Evolutionary conservation across 163 green algal genomes (phyloP), one percentile per base, ranked within the genome.

Genomic region (Volvox carteri): DNA sequence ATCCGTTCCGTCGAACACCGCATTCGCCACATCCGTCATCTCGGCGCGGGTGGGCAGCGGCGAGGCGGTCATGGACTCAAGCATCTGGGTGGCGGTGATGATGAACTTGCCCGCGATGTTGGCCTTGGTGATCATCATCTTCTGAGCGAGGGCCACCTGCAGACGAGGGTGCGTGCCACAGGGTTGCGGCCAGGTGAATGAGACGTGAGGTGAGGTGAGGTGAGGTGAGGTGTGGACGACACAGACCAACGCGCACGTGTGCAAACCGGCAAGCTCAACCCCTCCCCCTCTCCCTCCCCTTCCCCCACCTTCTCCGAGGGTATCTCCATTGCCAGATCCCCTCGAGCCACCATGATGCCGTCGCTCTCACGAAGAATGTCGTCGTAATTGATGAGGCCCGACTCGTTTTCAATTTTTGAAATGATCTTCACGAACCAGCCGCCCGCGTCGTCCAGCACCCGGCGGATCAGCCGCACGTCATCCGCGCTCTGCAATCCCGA

Each of bases 81-180:
- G 92, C 94, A 96, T 93, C 91, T 93, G 95, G 19, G 95, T 98
- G 8, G 95, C 95, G 18, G 90, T 95, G 48, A 98, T 92, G 50
- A 96, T 91, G 50, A 96, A 95, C 95, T 98, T 98, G 74, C 95
- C 95, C 35, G 90, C 92, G 23, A 95, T 90, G 92, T 97, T 97
- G 92, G 92, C 95, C 90, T 97, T 92, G 68, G 94, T 93, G 85
- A 96, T 96, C 90, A 97, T 96, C 90, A 96, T 92, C 91, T 97
- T 97, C 90, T 97, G 95, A 0, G 93, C 94, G 12, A 95, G 88
- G 0, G 94, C 84, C 44, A 97, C 94, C 90, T 97, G 74, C 35
- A 7, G 67, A 46, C 11, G 1, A 46, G 52, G 68, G n/a, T n/a
- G n/a, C n/a, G n/a, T n/a, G n/a, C n/a, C n/a, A n/a, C n/a, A n/a